Conservation (phyloP, 495 filamentous ascomycete genomes). For the Mycothermus thermophilus region DNA sequence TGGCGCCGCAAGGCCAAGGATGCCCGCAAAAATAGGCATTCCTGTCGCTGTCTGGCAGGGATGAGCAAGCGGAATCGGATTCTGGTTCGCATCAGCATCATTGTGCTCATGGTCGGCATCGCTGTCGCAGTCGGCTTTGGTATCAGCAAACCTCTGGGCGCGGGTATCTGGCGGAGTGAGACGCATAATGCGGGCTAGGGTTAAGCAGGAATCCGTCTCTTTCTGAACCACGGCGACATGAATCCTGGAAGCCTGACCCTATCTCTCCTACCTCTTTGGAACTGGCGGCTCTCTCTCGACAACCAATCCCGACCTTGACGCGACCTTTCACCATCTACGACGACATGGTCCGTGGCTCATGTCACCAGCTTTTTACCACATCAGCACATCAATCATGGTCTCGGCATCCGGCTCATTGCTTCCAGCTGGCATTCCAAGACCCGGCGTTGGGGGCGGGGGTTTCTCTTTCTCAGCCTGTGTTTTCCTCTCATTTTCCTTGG, state of each 20-base stretch:
- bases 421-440: background rate
- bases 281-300: too few species aligned
- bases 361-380: too few species aligned
- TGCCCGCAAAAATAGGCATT: conserved; percentile 30
- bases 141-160: conserved; percentile 36
- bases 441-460: background rate
- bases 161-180: conserved; percentile 30
- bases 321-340: too few species aligned
- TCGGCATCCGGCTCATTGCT: too few species aligned
- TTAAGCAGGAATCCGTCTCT: conserved; percentile 5
- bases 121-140: conserved; percentile 36
- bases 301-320: too few species aligned
- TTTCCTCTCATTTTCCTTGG: background rate
- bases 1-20: conserved; percentile 35
- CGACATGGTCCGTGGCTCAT: too few species aligned
- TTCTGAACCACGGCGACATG: too few species aligned
- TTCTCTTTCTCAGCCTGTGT: background rate
- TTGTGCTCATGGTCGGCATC: conserved; percentile 30
- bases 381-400: too few species aligned
- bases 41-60: conserved; percentile 29
- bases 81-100: conserved; percentile 29
- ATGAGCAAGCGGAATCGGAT: conserved; percentile 36
- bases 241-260: too few species aligned
- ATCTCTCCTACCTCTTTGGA: too few species aligned
- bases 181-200: too few species aligned